Evolutionary conservation across 495 filamentous ascomycete genomes (phyloP).

Genomic region (Lophiostoma macrostomum): DNA sequence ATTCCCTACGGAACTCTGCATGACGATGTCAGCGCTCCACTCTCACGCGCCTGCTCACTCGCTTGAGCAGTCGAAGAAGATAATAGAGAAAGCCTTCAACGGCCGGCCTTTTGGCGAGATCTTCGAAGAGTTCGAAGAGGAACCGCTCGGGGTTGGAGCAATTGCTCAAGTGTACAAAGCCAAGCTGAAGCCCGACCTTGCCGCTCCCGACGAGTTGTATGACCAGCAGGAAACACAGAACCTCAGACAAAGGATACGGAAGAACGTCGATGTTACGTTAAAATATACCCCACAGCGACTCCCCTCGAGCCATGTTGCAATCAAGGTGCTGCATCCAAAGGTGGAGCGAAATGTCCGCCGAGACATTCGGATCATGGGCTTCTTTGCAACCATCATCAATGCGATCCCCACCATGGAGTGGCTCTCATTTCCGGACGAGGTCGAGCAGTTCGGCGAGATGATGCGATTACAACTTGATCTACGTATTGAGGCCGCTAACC

Average conservation of each 20-base stretch:
- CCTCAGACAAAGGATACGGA: slow-evolving; percentile 64
- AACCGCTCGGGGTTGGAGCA: slow-evolving; percentile 87
- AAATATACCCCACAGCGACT: slow-evolving; percentile 82
- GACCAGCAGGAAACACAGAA: slow-evolving; percentile 48
- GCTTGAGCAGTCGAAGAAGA: slow-evolving; percentile 72
- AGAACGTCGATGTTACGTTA: slow-evolving; percentile 79
- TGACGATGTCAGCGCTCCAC: slow-evolving; percentile 90
- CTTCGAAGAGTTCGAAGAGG: slow-evolving; percentile 93
- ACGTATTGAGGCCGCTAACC: slow-evolving; percentile 89
- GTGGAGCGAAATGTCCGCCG: slow-evolving; percentile 85
- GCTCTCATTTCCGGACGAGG: slow-evolving; percentile 95
- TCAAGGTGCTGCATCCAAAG: slow-evolving; percentile 93
- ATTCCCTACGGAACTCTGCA: slow-evolving; percentile 92
- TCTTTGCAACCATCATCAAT: slow-evolving; percentile 85
- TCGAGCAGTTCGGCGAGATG: slow-evolving; percentile 93
- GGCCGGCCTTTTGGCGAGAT: slow-evolving; percentile 81
- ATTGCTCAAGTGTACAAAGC: slow-evolving; percentile 99
- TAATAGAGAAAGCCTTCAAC: slow-evolving; percentile 74
- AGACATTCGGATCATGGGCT: slow-evolving; percentile 88
- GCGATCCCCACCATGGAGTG: slow-evolving; percentile 93
- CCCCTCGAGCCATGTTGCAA: slow-evolving; percentile 88
- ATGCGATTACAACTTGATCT: slow-evolving; percentile 96
- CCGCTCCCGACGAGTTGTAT: slow-evolving; percentile 58
- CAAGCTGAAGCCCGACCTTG: slow-evolving; percentile 78
- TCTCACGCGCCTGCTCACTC: slow-evolving; percentile 92